phyloP scores from a whole-genome alignment of 2,329 filamentous ascomycete genomes.

The Juglanconis sp. region DNA sequence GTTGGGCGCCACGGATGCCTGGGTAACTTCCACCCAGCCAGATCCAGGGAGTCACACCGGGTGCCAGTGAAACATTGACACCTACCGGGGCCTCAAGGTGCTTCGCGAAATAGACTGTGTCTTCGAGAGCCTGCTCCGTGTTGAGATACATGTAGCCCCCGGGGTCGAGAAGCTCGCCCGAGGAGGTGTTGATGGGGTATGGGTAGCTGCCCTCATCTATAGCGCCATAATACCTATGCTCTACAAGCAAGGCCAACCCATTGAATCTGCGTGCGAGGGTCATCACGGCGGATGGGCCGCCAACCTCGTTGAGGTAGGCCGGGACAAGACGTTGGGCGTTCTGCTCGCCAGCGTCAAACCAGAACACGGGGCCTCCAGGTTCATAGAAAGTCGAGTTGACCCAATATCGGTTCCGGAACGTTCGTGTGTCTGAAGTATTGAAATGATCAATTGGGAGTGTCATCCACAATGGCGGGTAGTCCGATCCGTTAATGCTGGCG shows the following conservation, averaged over 20 bases:
- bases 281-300: slow-evolving; percentile 14
- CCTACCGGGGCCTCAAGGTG: slow-evolving; percentile 24
- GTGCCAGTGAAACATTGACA: slow-evolving; percentile 25
- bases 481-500: neutral
- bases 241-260: slow-evolving; percentile 23
- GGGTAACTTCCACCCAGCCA: slow-evolving; percentile 49
- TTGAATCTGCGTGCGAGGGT: slow-evolving; percentile 21
- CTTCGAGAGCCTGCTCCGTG: slow-evolving; percentile 26
- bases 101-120: slow-evolving; percentile 28
- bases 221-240: slow-evolving; percentile 26
- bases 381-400: slow-evolving; percentile 25
- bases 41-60: slow-evolving; percentile 48
- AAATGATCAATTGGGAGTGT: slow-evolving; percentile 24
- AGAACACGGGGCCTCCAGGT: slow-evolving; percentile 23
- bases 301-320: slow-evolving; percentile 16
- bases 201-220: slow-evolving; percentile 19
- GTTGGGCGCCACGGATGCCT: slow-evolving; percentile 48
- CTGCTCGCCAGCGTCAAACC: slow-evolving; percentile 24
- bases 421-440: slow-evolving; percentile 19
- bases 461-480: slow-evolving; percentile 10
- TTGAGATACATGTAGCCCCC: slow-evolving; percentile 23
- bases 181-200: slow-evolving; percentile 18
- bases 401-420: slow-evolving; percentile 23
- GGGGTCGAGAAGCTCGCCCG: slow-evolving; percentile 13
- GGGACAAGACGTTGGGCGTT: neutral